Percentiles rank a stretch among this genome's conserved stretches.
Evolutionary conservation across 495 filamentous ascomycete species (phyloP).

Genomic region (Podospora anserina): DNA sequence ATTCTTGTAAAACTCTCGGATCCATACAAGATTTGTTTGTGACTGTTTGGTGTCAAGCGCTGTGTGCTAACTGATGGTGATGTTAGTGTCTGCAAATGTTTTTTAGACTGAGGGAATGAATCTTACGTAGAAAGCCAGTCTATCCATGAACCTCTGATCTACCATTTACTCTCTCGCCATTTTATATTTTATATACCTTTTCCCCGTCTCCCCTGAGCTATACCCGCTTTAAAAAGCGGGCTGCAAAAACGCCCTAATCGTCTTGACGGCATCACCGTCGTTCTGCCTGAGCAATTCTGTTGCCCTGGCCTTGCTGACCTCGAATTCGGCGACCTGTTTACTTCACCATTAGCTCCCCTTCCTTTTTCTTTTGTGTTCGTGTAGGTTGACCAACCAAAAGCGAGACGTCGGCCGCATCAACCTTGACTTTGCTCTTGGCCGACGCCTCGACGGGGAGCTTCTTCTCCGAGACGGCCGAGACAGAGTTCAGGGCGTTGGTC

Average conservation of each 20-base stretch:
- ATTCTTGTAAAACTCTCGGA: background rate
- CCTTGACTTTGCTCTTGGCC: constrained; percentile 51
- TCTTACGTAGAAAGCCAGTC: background rate
- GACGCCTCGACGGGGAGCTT: constrained; percentile 34
- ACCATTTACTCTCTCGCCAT: background rate
- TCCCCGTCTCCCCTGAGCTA: background rate
- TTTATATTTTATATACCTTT: background rate
- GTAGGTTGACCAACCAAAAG: constrained; percentile 34
- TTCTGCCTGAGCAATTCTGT: constrained; percentile 78
- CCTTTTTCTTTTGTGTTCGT: background rate
- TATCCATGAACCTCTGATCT: background rate
- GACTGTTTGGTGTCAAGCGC: background rate
- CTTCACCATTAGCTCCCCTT: background rate
- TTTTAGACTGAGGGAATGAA: background rate
- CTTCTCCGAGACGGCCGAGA: constrained; percentile 55
- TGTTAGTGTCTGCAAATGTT: background rate
- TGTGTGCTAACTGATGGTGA: background rate
- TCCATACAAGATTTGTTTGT: background rate
- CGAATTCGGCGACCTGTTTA: constrained; percentile 69
- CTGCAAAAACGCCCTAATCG: constrained; percentile 56
- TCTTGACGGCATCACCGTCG: constrained; percentile 70
- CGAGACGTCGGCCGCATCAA: constrained; percentile 45
- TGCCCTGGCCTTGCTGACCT: constrained; percentile 73
- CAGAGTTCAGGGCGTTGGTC: constrained; percentile 73
- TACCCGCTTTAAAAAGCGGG: constrained; percentile 11